Conservation (phyloP, 306 rosid species). For the Cyamopsis tetragonoloba region DNA sequence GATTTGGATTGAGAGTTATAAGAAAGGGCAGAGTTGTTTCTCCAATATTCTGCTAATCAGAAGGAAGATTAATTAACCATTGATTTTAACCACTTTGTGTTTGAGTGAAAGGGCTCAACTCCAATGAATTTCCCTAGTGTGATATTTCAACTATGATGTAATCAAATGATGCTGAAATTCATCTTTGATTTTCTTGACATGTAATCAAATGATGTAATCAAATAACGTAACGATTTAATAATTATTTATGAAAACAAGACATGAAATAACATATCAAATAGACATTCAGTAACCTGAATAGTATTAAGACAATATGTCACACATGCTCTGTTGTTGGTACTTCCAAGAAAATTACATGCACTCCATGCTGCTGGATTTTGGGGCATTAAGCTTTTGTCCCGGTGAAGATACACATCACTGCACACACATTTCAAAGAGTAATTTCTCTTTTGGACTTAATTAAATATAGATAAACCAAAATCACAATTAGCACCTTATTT, state of each 20-base stretch:
- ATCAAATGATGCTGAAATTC: no score
- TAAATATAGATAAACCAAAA: constrained; percentile 12
- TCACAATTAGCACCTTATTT: no score
- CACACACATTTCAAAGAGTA: constrained; percentile 47
- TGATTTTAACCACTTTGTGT: no score
- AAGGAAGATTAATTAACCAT: constrained; percentile 2
- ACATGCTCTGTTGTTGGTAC: constrained; percentile 54
- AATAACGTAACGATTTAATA: no score
- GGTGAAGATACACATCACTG: constrained; percentile 94
- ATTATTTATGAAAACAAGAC: no score
- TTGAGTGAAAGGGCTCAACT: no score
- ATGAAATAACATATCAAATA: no score
- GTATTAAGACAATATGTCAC: constrained; percentile 89
- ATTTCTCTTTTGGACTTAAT: constrained; percentile 32
- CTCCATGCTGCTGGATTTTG: constrained; percentile 93
- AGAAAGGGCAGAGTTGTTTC: constrained; percentile 58
- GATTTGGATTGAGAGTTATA: constrained; percentile 80
- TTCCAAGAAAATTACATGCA: constrained; percentile 94
- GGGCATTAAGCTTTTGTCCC: constrained; percentile 88
- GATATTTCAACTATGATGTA: no score
- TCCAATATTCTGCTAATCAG: constrained; percentile 63
- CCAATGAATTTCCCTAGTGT: no score
- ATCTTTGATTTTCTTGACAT: no score
- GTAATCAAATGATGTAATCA: no score
- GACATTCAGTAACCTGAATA: constrained; percentile 67